Conservation (phyloP, 2,329 filamentous ascomycete species). For the Ophiostoma novo-ulmi region DNA sequence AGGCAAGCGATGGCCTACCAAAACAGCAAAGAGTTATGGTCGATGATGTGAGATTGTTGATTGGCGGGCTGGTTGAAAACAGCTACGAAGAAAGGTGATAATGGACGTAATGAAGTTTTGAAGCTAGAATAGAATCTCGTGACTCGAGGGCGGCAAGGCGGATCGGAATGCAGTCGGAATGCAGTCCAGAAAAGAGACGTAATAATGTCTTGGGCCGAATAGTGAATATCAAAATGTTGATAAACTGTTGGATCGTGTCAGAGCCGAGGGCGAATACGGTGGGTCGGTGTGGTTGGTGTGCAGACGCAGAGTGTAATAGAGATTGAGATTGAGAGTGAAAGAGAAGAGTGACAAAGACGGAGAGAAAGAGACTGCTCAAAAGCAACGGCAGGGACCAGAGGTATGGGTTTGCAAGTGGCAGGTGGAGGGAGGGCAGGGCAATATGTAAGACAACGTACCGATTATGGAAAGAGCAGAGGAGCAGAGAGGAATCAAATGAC, state of each 20-base stretch:
- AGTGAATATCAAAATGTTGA: neutral
- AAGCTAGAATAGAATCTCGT: neutral
- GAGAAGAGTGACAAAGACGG: neutral
- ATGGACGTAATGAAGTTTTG: too few species aligned
- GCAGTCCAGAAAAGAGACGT: neutral
- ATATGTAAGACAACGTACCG: neutral
- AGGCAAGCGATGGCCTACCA: constrained; percentile 9
- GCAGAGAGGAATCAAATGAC: too few species aligned
- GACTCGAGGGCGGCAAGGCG: neutral
- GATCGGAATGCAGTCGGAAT: neutral
- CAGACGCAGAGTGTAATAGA: neutral
- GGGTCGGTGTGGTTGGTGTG: neutral
- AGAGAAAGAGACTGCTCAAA: neutral
- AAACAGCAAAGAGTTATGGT: neutral
- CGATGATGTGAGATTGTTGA: neutral
- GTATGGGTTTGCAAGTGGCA: neutral
- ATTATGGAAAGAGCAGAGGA: too few species aligned
- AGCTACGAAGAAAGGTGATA: too few species aligned
- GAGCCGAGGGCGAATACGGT: neutral
- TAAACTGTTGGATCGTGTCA: neutral
- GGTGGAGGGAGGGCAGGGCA: neutral
- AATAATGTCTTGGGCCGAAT: neutral
- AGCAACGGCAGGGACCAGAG: neutral
- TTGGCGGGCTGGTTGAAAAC: neutral
- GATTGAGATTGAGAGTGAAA: neutral